Base-by-base conservation (phyloP, 2,329 filamentous ascomycete genomes). In the Exophiala alcalophila region DNA sequence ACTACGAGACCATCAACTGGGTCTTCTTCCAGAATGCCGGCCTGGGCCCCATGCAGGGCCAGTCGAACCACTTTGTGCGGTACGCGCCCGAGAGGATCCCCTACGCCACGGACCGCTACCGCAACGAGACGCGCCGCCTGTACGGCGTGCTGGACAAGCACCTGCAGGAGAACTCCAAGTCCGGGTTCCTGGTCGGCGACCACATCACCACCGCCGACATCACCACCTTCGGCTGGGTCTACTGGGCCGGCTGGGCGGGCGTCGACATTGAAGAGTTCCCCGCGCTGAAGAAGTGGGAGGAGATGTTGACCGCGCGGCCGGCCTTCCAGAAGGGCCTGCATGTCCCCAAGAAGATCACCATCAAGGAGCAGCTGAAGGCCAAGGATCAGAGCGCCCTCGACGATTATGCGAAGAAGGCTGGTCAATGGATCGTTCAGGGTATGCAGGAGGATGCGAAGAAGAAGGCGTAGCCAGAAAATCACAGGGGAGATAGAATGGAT, bases 61-160 rank as follows among this genome's bases (percentile, higher is more conserved):
- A 94, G 64, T 77, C 86, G 38, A 89, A 92, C 65, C 87, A 94
- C 66, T 94, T 94, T 66, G 71, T 70, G 33, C 78, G 86, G 42
- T 94, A 94, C 59, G 87, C 88, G 1, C 85, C 86, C 0, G 84
- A 90, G 61, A 80, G 77, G 62, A 91, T 94, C 57, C 72, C 82
- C 58, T 94, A 95, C 61, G 87, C 84, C 50, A 79, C 94, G 41
- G 80, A 86, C 59, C 78, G 89, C 33, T 95, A 94, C 68, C 70
- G 74, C 59, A 92, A 87, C 61, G 89, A 95, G 68, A 87, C 84
- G 0, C 76, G 83, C n/a, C 81, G 89, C 2, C 72, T 95, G 2
- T 94, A 92, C 68, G 73, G 80, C 37, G 83, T 88, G 14, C 69
- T 94, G 46, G 82, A 94, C 59, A 78, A 75, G 33, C 81, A 89